Evolutionary conservation across 2,329 filamentous ascomycete genomes (phyloP), one percentile per base, ranked within the genome.

Genomic region (Ophiostoma montium): DNA sequence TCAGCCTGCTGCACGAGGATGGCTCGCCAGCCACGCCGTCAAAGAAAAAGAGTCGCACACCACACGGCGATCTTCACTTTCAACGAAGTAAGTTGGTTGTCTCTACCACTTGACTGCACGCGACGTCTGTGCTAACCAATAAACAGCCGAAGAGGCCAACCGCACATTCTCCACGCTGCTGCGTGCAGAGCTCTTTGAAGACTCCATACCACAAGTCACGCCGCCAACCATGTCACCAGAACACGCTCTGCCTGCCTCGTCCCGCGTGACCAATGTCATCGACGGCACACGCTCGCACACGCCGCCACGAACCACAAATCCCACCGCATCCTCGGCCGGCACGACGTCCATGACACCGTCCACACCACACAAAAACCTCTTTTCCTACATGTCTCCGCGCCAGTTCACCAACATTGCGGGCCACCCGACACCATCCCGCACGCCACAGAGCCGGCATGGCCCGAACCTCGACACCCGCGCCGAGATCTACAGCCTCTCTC

Each of bases 281-380:
- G 79, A 86, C 61, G 78, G 80, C 46, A 83, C 80, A 46, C 75
- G 85, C 59, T 84, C 86, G 46, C 80, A 84, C 56, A 95, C 90
- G 6, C 89, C 89, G 42, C 89, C 89, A 23, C 53, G 52, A 21
- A 50, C 50, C 36, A 53, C 48, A 27, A 49, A 49, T 33, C 49
- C 50, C 18, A 23, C 48, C 49, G 36, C 52, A 5, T 51, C 53
- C 1, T 53, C 53, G 9, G 45, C 53, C n/a, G 52, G 88, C n/a
- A 81, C 85, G 1, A 76, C 83, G 2, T 82, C 79, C 50, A 72
- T 92, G 51, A 95, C 90, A 0, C 92, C 92, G 0, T 94, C 90
- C 1, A 98, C 92, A 4, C 92, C 92, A 10, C 88, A 95, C 65
- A 96, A 95, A 68, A 98, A 98, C 57, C 77, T 98, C 35, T 96